Percentiles rank a stretch among this genome's conserved stretches.
These are phyloP conservation scores for Blastocystis hominis DNA, from an alignment of 352 stramenopile species.

Conservation along the genomic window DNA sequence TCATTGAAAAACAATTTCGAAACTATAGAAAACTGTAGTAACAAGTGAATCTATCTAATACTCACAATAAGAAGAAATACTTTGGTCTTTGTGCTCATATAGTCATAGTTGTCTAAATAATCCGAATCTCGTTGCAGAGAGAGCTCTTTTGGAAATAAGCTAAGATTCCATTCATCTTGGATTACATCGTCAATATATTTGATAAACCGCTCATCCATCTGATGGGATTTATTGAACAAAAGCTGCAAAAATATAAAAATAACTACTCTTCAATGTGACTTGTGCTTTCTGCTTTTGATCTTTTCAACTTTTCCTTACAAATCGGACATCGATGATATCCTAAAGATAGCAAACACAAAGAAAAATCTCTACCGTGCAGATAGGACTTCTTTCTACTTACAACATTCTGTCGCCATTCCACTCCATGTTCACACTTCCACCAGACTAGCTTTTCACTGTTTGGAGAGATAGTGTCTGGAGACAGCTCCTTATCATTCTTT, in stretches of 20 bases:
- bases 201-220: slow-evolving; percentile 19
- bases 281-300: not conserved
- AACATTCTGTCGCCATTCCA: slow-evolving; percentile 33
- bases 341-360: not conserved
- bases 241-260: not conserved
- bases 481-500: slow-evolving; percentile 5
- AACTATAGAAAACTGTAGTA: slow-evolving; percentile 36
- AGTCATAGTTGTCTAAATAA: not conserved
- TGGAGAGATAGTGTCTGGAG: slow-evolving; percentile 30
- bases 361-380: not conserved
- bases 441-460: slow-evolving; percentile 48
- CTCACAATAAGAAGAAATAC: not conserved
- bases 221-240: not conserved
- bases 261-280: not conserved
- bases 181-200: slow-evolving; percentile 7
- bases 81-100: slow-evolving; percentile 12
- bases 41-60: slow-evolving; percentile 5
- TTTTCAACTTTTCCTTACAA: not conserved
- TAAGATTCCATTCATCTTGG: not conserved
- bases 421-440: slow-evolving; percentile 52
- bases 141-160: not conserved
- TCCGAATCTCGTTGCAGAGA: not conserved
- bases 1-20: not conserved
- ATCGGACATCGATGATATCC: slow-evolving; percentile 41
- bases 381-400: slow-evolving; percentile 32